These are phyloP conservation scores for Xylariomycetidae sp. DNA, from an alignment of 2,329 filamentous ascomycete genomes.

Conservation along the genomic window DNA sequence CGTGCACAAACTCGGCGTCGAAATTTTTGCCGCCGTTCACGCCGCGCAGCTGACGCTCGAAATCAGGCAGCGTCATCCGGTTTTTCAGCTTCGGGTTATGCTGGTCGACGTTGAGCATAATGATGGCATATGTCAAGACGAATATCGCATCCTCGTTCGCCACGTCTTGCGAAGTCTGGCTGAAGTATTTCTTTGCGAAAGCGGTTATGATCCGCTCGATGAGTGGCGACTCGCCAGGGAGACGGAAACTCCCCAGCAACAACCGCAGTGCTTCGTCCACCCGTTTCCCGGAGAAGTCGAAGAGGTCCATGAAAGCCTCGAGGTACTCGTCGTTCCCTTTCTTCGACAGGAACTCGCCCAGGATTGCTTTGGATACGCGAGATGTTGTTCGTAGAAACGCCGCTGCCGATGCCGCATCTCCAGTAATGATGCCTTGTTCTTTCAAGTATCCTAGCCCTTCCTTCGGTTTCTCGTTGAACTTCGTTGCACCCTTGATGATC, in stretches of 20 bases:
- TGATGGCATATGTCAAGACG: slow-evolving; percentile 89
- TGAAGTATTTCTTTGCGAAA: slow-evolving; percentile 73
- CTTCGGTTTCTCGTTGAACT: slow-evolving; percentile 95
- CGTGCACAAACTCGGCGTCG: slow-evolving; percentile 71
- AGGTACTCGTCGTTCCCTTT: slow-evolving; percentile 80
- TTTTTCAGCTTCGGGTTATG: slow-evolving; percentile 90
- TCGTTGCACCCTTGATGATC: slow-evolving; percentile 79
- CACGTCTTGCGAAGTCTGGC: slow-evolving; percentile 42
- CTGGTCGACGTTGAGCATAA: slow-evolving; percentile 95
- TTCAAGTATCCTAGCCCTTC: slow-evolving; percentile 79
- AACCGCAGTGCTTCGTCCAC: slow-evolving; percentile 85
- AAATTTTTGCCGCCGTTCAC: slow-evolving; percentile 86
- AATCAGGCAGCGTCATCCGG: slow-evolving; percentile 80
- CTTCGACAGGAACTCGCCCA: slow-evolving; percentile 93
- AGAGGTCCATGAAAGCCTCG: slow-evolving; percentile 75
- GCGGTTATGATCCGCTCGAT: slow-evolving; percentile 88
- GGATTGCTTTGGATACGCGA: slow-evolving; percentile 78
- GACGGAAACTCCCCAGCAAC: slow-evolving; percentile 84
- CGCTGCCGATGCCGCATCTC: slow-evolving; percentile 75
- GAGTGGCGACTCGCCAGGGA: slow-evolving; percentile 86
- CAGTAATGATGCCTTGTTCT: slow-evolving; percentile 76
- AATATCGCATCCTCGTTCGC: slow-evolving; percentile 84
- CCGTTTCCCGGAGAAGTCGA: slow-evolving; percentile 80
- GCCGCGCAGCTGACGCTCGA: slow-evolving; percentile 82
- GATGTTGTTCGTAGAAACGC: slow-evolving; percentile 82